Conservation (phyloP, 768 basidiomycete species). For the Coprinopsis cinerea region DNA sequence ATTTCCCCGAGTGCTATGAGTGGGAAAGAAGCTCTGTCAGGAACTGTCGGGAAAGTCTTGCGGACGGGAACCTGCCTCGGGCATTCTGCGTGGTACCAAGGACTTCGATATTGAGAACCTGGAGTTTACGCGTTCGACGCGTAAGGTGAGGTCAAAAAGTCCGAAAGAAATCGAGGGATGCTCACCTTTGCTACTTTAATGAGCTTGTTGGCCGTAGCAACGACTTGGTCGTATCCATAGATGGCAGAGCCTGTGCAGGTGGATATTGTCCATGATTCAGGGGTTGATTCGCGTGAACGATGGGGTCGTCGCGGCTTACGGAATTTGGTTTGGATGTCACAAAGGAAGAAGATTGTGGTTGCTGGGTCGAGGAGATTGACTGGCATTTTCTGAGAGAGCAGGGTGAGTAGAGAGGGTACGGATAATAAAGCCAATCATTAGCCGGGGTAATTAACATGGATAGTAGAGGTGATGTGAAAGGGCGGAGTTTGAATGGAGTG, state of each 20-base stretch:
- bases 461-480: constrained; percentile 6
- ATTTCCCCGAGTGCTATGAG: neutral
- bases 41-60: too few relatives aligned
- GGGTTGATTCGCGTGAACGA: neutral
- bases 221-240: constrained; percentile 65
- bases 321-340: constrained; percentile 79
- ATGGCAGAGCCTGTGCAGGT: constrained; percentile 41
- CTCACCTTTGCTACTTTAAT: constrained; percentile 65
- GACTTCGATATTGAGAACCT: constrained; percentile 65
- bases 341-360: constrained; percentile 65
- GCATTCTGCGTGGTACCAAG: constrained; percentile 84
- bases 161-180: neutral
- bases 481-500: constrained; percentile 18
- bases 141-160: constrained; percentile 2
- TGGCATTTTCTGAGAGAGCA: constrained; percentile 17
- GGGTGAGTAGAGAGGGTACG: constrained; percentile 10
- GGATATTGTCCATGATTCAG: neutral
- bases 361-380: constrained; percentile 24
- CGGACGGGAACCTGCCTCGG: constrained; percentile 55
- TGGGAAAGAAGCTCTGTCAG: neutral
- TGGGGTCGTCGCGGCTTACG: constrained; percentile 34
- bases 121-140: too few relatives aligned
- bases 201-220: constrained; percentile 69
- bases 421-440: constrained; percentile 16
- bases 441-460: constrained; percentile 7